A percentile compares a stretch with the other conserved stretches of the same genome.
Evolutionary conservation across 768 basidiomycete species (phyloP).

Genomic region (Cubamyces sp.): DNA sequence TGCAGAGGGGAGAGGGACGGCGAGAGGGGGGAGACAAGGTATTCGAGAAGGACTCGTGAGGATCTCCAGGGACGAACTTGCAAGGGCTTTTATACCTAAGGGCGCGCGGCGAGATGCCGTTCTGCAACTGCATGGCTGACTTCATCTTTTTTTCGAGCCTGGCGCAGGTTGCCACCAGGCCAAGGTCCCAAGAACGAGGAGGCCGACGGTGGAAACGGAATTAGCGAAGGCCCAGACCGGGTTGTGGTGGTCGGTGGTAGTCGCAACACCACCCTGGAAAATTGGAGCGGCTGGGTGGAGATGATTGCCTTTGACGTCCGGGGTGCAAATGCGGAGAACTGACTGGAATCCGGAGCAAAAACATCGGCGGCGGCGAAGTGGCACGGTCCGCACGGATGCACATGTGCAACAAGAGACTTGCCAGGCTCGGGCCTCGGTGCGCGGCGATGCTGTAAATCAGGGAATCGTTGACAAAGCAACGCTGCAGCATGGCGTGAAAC

Average conservation of each 20-base stretch:
- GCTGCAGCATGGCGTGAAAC: neutral
- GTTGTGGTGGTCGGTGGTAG: slow-evolving; percentile 1
- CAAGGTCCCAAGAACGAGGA: slow-evolving; percentile 12
- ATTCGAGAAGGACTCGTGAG: slow-evolving; percentile 32
- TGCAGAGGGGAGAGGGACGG: slow-evolving; percentile 26
- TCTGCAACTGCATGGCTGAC: slow-evolving; percentile 21
- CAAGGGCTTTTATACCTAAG: slow-evolving; percentile 30
- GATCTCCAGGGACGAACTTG: neutral
- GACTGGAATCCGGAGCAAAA: slow-evolving; percentile 1
- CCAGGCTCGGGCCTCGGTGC: too few species aligned
- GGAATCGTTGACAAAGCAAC: neutral
- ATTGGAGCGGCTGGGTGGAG: slow-evolving; percentile 3
- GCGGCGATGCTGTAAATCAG: too few species aligned
- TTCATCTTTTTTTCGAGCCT: slow-evolving; percentile 16
- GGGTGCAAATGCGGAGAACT: slow-evolving; percentile 13
- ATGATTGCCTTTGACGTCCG: slow-evolving; percentile 23
- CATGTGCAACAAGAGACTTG: too few species aligned
- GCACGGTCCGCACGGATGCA: neutral
- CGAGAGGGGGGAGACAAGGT: slow-evolving; percentile 29
- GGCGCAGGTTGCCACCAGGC: slow-evolving; percentile 4
- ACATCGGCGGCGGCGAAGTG: slow-evolving; percentile 1
- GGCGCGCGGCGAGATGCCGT: slow-evolving; percentile 6
- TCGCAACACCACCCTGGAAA: slow-evolving; percentile 21
- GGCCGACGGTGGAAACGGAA: neutral
- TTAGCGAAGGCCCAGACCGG: slow-evolving; percentile 9